Percentiles rank a stretch among this genome's conserved stretches.
Evolutionary conservation across 1,284 basidiomycete species (phyloP).

Genomic region (Meira miltonrushii): DNA sequence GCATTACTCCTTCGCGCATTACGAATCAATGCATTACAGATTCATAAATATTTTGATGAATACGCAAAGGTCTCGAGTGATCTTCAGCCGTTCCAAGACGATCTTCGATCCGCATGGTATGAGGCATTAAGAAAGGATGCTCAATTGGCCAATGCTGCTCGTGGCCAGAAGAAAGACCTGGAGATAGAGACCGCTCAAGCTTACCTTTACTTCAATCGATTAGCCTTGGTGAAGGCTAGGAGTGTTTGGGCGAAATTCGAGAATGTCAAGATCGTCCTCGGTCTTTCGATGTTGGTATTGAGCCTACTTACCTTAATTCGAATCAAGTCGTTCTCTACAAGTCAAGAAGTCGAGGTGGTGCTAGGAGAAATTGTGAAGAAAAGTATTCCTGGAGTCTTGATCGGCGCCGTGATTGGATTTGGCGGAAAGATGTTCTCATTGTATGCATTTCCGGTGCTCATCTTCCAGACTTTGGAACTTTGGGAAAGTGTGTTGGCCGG

Average conservation of each 20-base stretch:
- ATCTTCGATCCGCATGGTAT: conserved; percentile 37
- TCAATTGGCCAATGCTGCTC: conserved; percentile 13
- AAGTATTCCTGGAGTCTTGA: background rate
- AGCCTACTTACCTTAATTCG: conserved; percentile 5
- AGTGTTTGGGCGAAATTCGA: conserved; percentile 94
- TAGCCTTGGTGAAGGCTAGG: conserved; percentile 68
- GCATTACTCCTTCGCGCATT: conserved; percentile 62
- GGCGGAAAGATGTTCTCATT: background rate
- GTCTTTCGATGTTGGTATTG: conserved; percentile 54
- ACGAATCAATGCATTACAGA: conserved; percentile 69
- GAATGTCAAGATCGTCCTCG: conserved; percentile 67
- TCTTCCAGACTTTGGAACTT: conserved; percentile 1
- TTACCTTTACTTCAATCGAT: conserved; percentile 60
- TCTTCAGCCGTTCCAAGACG: conserved; percentile 54
- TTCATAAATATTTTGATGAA: conserved; percentile 69
- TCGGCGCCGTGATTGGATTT: background rate
- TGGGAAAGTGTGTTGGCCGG: conserved; percentile 20
- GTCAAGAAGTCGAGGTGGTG: background rate
- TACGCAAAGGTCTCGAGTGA: conserved; percentile 68
- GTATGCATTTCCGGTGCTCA: background rate
- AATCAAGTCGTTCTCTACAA: background rate
- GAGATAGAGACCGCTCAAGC: conserved; percentile 23
- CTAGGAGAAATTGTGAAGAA: background rate
- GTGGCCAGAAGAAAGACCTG: conserved; percentile 11
- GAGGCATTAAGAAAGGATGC: conserved; percentile 34